A percentile compares a stretch with the other conserved stretches of the same genome.
Evolutionary conservation across 331 rosid genomes (phyloP).

Genomic region (Quercus phellos): DNA sequence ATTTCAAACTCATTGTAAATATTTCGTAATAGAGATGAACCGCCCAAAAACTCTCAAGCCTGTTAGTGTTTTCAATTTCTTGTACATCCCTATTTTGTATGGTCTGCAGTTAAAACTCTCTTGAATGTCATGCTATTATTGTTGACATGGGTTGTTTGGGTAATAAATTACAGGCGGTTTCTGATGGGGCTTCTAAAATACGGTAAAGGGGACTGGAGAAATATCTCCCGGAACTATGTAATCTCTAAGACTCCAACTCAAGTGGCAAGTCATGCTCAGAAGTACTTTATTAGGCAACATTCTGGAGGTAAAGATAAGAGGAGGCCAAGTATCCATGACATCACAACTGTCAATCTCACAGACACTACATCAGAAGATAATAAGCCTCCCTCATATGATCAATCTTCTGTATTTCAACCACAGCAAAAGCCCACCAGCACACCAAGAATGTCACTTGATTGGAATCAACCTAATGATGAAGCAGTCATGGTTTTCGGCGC

Average conservation of each 20-base stretch:
- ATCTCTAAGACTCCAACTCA: constrained; percentile 49
- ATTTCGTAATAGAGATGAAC: not conserved
- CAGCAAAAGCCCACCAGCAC: constrained; percentile 38
- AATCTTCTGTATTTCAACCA: constrained; percentile 31
- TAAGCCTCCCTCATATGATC: constrained; percentile 25
- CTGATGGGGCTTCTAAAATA: constrained; percentile 44
- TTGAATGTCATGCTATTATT: not conserved
- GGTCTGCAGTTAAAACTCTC: not conserved
- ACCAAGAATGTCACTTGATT: constrained; percentile 31
- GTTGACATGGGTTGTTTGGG: not conserved
- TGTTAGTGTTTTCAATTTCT: not conserved
- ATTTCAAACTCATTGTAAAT: no score
- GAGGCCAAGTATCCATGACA: constrained; percentile 91
- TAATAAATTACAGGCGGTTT: constrained; percentile 32
- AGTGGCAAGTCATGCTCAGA: constrained; percentile 61
- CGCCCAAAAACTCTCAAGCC: not conserved
- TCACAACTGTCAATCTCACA: constrained; percentile 66
- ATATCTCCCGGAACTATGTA: constrained; percentile 43
- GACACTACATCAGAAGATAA: constrained; percentile 39
- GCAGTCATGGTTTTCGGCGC: constrained; percentile 44
- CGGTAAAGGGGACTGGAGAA: constrained; percentile 61
- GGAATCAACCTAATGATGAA: constrained; percentile 33
- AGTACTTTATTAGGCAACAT: constrained; percentile 67
- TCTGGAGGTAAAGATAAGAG: constrained; percentile 82
- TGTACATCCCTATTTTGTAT: not conserved